Evolutionary conservation across 371 early-diverging fungal species (phyloP), one percentile per base, ranked within the genome.

Genomic region (Mycotypha africana): DNA sequence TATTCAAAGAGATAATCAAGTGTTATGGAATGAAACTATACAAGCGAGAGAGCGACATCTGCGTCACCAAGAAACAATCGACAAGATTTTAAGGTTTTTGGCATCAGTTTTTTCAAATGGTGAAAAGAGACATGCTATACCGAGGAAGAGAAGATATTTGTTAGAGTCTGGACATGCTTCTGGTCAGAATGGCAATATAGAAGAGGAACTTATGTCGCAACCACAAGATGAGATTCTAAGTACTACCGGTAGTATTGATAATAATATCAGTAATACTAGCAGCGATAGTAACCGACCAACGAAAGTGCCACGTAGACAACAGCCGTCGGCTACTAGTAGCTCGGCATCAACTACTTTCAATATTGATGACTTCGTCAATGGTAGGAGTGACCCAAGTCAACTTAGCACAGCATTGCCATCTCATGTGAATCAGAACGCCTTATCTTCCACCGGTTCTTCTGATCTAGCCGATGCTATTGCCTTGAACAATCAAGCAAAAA

Each of bases 61-160:
- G 28, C 67, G 83, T 36, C 97, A 96, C 49, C 93, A 96, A 55
- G 86, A 85, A 11, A 92, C 89, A 0, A 94, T 97, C 33, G 91
- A 95, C 70, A 95, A 92, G 63, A 89, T 91, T 15, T 41, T 90
- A 44, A 62, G 80, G 9, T 91, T 91, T 60, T 56, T 91, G 51
- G 90, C 90, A 0, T 80, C 87, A 3, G 81, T 91, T 16, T 90
- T 84, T 50, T 72, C 86, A 9, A 61, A 62, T 22, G 81, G 81
- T 4, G 74, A 79, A 32, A 74, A 67, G 44, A 45, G 70, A 23
- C 65, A 68, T 34, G 47, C 48, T 2, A 59, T 75, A 12, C 65
- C 79, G 2, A 70, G 72, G 47, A 80, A 79, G 32, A 56, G 70
- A 43, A 53, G 65, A 15, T 66, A 58, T 36, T 42, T 77, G 36